Evolutionary conservation across 2,329 filamentous ascomycete genomes (phyloP).

Genomic region (Calonectria pteridis): DNA sequence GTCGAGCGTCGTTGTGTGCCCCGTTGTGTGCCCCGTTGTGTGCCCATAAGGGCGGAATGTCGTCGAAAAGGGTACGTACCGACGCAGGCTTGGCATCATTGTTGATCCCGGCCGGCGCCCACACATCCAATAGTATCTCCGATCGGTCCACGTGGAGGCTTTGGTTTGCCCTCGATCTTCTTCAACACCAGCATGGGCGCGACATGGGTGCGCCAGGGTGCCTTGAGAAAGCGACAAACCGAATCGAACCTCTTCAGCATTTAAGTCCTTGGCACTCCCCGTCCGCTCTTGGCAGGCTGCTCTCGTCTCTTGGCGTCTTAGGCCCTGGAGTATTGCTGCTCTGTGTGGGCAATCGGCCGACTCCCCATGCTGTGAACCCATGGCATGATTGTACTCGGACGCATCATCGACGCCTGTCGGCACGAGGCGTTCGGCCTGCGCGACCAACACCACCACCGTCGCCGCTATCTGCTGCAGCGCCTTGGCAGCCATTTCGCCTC

Average conservation of each 20-base stretch:
- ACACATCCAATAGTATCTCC: conserved; percentile 10
- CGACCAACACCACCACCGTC: not conserved
- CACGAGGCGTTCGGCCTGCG: not conserved
- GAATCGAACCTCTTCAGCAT: not conserved
- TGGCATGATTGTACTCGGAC: not conserved
- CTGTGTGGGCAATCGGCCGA: conserved; percentile 1
- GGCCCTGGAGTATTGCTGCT: not conserved
- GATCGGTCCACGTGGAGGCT: conserved; percentile 15
- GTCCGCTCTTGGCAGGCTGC: not conserved
- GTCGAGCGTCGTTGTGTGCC: not conserved
- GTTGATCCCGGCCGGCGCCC: not conserved
- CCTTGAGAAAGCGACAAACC: not conserved
- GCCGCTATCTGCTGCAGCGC: not conserved
- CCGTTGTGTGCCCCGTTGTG: not conserved
- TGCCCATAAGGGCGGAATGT: conserved; percentile 2
- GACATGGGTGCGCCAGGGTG: not conserved
- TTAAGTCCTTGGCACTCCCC: conserved; percentile 19
- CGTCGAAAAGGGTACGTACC: conserved; percentile 5
- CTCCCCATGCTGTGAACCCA: not conserved
- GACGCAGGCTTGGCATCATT: not conserved
- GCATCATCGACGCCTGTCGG: not conserved
- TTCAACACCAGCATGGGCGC: not conserved
- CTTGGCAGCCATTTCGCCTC: not conserved
- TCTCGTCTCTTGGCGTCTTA: not conserved
- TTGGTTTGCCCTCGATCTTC: conserved; percentile 16